Percentiles rank a stretch among this genome's conserved stretches.
These are phyloP conservation scores for Trichophyton simii DNA, from an alignment of 2,329 filamentous ascomycete species.

Conservation along the genomic window DNA sequence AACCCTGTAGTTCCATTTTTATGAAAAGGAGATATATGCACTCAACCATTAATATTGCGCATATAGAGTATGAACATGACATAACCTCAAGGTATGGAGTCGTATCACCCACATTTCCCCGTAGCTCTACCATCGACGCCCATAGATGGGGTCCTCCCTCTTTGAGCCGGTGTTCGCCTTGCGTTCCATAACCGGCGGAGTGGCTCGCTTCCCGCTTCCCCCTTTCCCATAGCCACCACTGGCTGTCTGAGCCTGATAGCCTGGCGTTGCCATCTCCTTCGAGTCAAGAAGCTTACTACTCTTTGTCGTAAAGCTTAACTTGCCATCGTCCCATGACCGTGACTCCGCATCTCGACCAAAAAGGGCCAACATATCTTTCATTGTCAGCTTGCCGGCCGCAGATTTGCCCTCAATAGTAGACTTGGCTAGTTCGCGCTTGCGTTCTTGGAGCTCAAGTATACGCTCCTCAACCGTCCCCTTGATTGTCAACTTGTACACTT, in stretches of 20 bases:
- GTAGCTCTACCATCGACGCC: conserved; percentile 17
- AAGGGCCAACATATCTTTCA: conserved; percentile 85
- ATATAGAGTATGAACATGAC: background rate
- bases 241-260: background rate
- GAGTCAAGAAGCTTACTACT: conserved; percentile 19
- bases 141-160: conserved; percentile 20
- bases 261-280: conserved; percentile 11
- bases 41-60: background rate
- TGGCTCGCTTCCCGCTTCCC: conserved; percentile 9
- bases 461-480: conserved; percentile 79
- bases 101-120: background rate
- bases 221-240: background rate
- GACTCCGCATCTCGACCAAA: conserved; percentile 60
- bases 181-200: conserved; percentile 13
- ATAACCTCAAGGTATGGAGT: no score
- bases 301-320: conserved; percentile 17
- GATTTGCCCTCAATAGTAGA: conserved; percentile 73
- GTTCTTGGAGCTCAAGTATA: conserved; percentile 87
- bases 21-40: background rate
- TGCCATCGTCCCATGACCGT: conserved; percentile 30
- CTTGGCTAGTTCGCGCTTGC: conserved; percentile 83
- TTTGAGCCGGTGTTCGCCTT: conserved; percentile 6
- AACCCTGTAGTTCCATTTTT: no score
- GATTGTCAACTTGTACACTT: conserved; percentile 89
- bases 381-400: conserved; percentile 68